Evolutionary conservation across 305 asterid genomes (phyloP), one percentile per base, ranked within the genome.

Genomic region (Coffea humblotiana): DNA sequence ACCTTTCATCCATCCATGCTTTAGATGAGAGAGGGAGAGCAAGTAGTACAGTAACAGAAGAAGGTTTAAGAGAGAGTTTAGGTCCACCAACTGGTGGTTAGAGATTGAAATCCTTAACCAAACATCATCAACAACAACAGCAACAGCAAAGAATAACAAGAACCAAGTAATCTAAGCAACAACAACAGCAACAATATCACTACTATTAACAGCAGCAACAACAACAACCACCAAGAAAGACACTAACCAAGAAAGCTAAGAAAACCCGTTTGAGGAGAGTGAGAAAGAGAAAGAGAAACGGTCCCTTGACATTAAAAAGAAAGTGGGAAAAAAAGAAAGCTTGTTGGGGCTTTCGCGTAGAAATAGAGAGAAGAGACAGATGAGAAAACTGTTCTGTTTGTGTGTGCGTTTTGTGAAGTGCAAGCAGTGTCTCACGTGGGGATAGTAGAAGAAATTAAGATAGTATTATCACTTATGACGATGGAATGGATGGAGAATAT

Each of bases 31-130:
- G 84, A 81, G 80, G 80, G 65, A 72, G 81, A 71, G 80, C 78
- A 72, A 71, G 81, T 35, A 16, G 66, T 12, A 37, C 43, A 67
- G 40, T 49, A 49, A 63, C 16, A 60, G 21, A 47, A 15, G 75
- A 76, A 78, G 93, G 94, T 87, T 90, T 92, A 88, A 86, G 91
- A 77, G 86, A 90, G 85, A 93, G 84, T 86, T 93, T 95, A 89
- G 97, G 94, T 93, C 92, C 81, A 93, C 92, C 98, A 91, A 95
- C 98, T 95, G 94, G 98, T 92, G 84, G 98, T 95, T 95, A 93
- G 92, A 88, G 97, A 92, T 89, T 89, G 96, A 92, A 92, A 90
- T 88, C 89, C 92, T 88, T 89, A 90, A 93, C 97, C 98, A 94
- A 92, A 90, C 96, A 87, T 87, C 90, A 90, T 85, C 88, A 87